Evolutionary conservation across 164 flowering plant species (phyloP).

Genomic region (Kingdonia uniflora): DNA sequence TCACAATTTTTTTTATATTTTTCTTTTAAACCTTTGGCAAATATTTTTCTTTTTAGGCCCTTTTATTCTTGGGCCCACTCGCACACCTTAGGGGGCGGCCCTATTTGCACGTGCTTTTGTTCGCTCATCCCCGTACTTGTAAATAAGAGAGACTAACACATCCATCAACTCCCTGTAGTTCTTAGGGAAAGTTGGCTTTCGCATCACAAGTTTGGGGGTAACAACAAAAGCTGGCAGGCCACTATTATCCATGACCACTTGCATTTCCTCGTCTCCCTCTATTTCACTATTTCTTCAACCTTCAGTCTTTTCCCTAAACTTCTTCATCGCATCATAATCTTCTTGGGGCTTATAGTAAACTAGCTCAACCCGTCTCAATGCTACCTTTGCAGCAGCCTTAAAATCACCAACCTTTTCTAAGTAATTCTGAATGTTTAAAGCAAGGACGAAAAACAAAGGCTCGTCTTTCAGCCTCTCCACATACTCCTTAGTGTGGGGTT

Average conservation of each 20-base stretch:
- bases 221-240: conserved; percentile 65
- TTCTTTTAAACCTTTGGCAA: too few species aligned
- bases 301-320: conserved; percentile 53
- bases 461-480: conserved; percentile 89
- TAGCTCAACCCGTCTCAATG: conserved; percentile 68
- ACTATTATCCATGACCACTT: conserved; percentile 35
- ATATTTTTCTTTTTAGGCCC: too few species aligned
- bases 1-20: too few species aligned
- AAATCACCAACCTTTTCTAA: conserved; percentile 50
- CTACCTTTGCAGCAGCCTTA: conserved; percentile 81
- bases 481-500: conserved; percentile 87
- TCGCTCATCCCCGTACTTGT: conserved; percentile 85
- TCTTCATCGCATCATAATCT: conserved; percentile 94
- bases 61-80: too few species aligned
- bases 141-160: conserved; percentile 62
- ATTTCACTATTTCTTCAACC: conserved; percentile 28
- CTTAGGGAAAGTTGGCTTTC: conserved; percentile 76
- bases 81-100: too few species aligned
- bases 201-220: conserved; percentile 67
- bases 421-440: conserved; percentile 82
- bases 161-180: conserved; percentile 73
- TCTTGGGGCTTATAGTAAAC: conserved; percentile 89
- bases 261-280: conserved; percentile 36
- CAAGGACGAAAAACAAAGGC: conserved; percentile 66
- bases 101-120: conserved; percentile 98